phyloP scores from a whole-genome alignment of 305 asterid genomes.

The Solanum chacoense region DNA sequence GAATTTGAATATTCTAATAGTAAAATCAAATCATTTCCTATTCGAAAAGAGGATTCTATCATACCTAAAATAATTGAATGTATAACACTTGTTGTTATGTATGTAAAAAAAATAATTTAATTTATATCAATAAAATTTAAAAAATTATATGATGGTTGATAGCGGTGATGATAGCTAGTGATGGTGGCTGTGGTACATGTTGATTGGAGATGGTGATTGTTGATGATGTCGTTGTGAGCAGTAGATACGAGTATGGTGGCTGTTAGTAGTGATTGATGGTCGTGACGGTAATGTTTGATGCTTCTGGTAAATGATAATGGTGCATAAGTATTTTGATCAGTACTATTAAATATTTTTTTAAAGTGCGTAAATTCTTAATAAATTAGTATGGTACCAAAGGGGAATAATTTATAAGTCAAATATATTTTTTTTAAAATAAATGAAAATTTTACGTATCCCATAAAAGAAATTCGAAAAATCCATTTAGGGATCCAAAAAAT shows the following conservation, averaged over 20 bases:
- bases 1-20: background rate
- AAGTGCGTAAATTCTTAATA: background rate
- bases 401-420: background rate
- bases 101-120: no score
- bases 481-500: background rate
- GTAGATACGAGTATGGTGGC: background rate
- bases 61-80: background rate
- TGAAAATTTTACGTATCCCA: background rate
- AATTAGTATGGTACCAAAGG: background rate
- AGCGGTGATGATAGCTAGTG: background rate
- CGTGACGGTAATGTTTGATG: rapidly evolving
- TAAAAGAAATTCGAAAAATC: background rate
- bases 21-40: background rate
- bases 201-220: background rate
- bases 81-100: background rate
- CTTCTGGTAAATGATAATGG: background rate
- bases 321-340: background rate
- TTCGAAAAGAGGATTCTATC: background rate
- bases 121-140: no score
- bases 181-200: background rate
- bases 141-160: no score
- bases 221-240: background rate
- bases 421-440: background rate
- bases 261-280: background rate
- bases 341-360: background rate